Evolutionary conservation across 1,139 yeast species (phyloP), one percentile per base, ranked within the genome.

Genomic region (Martiniozyma asiatica): DNA sequence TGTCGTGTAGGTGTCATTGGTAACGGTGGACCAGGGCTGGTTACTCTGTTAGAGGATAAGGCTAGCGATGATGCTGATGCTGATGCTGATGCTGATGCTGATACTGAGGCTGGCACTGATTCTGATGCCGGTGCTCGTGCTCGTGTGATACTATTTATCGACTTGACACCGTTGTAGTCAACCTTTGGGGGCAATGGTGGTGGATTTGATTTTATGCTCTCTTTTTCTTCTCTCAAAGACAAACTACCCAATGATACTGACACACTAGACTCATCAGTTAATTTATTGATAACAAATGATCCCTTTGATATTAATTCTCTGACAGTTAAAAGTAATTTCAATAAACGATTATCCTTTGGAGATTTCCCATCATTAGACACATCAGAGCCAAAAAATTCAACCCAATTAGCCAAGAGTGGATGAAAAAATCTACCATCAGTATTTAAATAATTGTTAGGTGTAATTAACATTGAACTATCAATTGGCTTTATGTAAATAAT

Each of bases 351-450:
- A 8, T 45, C 37, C 19, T 30, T 34, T 2, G 51, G 51, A 8
- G 34, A 23, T 1, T 34, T 35, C 9, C 36, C 35, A 4, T 44
- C 45, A 33, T 46, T 50, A 2, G 42, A 34, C 4, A 14, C 28
- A 12, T 44, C 45, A 5, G 31, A 26, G 2, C 43, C 42, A 27
- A 33, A 42, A 2, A 11, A 14, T 1, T 24, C 20, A 4, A 42
- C 35, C 95, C 95, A 82, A 19, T 58, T 56, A 1, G 75, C 54
- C 28, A 81, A 51, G 34, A 64, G 67, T 0, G 93, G 92, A 42
- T 79, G 78, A 48, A 76, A 80, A 35, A 84, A 65, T 28, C 59
- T 55, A 3, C 95, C 95, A 50, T 67, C 80, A n/a, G 70, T 55
- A 48, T 81, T 94, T 3, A 82, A 69, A 43, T 69, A 62, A 41